phyloP scores from a whole-genome alignment of 495 filamentous ascomycete genomes.

The Aspergillus homomorphus region DNA sequence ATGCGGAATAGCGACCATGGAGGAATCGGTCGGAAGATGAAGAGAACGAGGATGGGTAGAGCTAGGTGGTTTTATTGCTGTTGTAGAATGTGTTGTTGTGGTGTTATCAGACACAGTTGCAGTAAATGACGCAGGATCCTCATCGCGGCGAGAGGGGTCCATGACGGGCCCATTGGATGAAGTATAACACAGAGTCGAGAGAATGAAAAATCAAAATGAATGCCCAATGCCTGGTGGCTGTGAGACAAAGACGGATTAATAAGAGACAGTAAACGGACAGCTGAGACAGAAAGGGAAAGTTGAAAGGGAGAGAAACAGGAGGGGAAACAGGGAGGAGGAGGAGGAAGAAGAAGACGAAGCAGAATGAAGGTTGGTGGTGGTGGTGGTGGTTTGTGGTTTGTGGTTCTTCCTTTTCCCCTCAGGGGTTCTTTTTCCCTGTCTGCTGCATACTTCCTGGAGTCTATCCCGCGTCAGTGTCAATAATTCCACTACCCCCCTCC shows the following conservation, averaged over 20 bases:
- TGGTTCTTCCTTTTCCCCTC: not conserved
- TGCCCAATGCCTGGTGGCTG: not conserved
- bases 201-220: not conserved
- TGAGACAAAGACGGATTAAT: not conserved
- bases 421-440: not conserved
- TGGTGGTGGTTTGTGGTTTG: not conserved
- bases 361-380: no score
- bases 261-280: not conserved
- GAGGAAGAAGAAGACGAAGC: slow-evolving; percentile 6
- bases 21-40: slow-evolving; percentile 46
- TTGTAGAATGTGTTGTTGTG: not conserved
- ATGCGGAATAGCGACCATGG: slow-evolving; percentile 43
- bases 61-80: not conserved
- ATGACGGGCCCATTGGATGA: slow-evolving; percentile 28
- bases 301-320: not conserved
- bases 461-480: no score
- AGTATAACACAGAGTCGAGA: not conserved
- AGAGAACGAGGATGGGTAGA: slow-evolving; percentile 13
- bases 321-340: slow-evolving; percentile 6
- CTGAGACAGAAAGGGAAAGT: not conserved
- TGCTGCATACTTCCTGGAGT: no score
- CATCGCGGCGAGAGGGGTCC: slow-evolving; percentile 35
- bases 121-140: slow-evolving; percentile 24
- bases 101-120: slow-evolving; percentile 12
- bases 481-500: no score